Evolutionary conservation across 176 grass and related monocot species (phyloP).

Genomic region (Neostapfia colusana): DNA sequence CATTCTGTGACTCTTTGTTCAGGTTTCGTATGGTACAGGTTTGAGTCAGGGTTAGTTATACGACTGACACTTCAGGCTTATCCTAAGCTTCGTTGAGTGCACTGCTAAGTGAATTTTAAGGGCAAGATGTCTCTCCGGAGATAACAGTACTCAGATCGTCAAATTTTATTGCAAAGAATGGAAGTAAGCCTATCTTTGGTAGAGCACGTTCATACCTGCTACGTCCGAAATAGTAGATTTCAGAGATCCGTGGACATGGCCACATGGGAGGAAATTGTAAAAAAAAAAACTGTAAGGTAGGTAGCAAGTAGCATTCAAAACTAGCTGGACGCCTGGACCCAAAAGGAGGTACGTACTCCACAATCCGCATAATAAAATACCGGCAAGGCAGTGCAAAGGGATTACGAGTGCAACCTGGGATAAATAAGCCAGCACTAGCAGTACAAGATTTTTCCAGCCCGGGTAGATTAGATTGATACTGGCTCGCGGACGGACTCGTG

Average conservation of each 20-base stretch:
- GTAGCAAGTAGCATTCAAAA: background rate
- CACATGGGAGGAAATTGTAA: background rate
- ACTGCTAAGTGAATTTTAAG: no score
- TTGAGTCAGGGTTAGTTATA: no score
- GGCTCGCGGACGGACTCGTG: background rate
- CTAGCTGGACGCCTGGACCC: background rate
- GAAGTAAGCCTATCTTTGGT: no score
- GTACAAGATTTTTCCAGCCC: background rate
- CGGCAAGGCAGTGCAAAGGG: background rate
- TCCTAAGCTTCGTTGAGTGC: no score
- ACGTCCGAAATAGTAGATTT: no score
- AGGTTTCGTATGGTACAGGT: no score
- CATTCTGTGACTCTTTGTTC: background rate
- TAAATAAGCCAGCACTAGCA: no score
- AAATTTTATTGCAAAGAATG: no score
- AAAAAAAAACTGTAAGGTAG: background rate
- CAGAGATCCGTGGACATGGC: background rate
- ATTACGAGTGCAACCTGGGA: no score
- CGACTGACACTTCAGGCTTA: no score
- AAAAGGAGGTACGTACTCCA: background rate
- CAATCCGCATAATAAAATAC: background rate
- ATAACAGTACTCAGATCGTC: no score
- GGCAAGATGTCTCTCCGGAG: no score
- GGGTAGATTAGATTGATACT: background rate
- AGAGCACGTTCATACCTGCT: background rate